Evolutionary conservation across 1,139 yeast genomes (phyloP), one percentile per base, ranked within the genome.

Genomic region (Suhomyces yuchorum): DNA sequence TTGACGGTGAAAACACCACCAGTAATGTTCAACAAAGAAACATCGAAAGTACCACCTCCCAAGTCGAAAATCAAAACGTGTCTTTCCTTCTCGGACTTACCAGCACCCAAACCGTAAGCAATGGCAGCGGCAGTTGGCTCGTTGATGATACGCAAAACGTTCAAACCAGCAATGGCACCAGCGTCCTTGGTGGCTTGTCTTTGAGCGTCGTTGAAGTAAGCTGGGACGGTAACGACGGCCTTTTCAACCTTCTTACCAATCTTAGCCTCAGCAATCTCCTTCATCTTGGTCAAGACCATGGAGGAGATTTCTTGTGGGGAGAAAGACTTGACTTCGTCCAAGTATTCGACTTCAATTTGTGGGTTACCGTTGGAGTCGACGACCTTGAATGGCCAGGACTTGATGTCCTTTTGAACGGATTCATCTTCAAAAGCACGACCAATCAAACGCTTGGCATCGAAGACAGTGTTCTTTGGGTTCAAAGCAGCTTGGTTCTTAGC

Each of bases 1-100:
- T 92, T 92, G 71, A 93, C 99, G 71, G 96, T 92, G 87, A 92
- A 93, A 69, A 93, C 95, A 85, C 99, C 99, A 76, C 95, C 98
- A 73, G 95, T 96, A 73, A 93, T 90, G 82, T 90, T 88, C 75
- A 92, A 82, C 66, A 92, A 82, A 53, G 99, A 93, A 61, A 92
- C 97, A 88, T 91, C 97, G 80, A 91, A 91, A 74, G 97, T 91
- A 84, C 97, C 97, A 78, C 97, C 96, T 85, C 97, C 97, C 73
- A 90, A 85, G 78, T 90, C 97, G 82, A 90, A 90, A 70, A 91
- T 90, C 70, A 91, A 81, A 60, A 90, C 96, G 74, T 85, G 86
- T 78, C 85, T 86, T 81, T 90, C 96, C 71, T 84, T 84, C 63
- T 84, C 90, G 62, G 82, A 82, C 81, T 87, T 87, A 83, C 91